Conservation (phyloP, 106 monocot species). For the Dendrobium officinale region DNA sequence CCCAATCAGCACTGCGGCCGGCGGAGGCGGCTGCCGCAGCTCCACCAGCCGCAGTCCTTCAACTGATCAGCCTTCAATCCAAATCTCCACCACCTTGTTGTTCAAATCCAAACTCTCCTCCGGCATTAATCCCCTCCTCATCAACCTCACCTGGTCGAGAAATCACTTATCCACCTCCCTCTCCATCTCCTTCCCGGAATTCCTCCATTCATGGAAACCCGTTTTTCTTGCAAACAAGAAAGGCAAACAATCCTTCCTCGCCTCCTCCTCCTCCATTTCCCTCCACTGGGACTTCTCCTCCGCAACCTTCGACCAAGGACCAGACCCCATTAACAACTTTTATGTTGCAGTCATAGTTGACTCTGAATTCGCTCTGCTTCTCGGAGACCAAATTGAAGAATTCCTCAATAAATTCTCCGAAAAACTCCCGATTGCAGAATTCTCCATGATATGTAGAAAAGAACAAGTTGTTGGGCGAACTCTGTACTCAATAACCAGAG, state of each 20-base stretch:
- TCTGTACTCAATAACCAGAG: slow-evolving; percentile 23
- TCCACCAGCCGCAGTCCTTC: background rate
- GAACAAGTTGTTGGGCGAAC: slow-evolving; percentile 28
- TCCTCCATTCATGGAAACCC: background rate
- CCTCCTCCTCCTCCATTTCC: slow-evolving; percentile 10
- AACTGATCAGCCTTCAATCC: background rate
- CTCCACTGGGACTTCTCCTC: slow-evolving; percentile 52
- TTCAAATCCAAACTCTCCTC: slow-evolving; percentile 39
- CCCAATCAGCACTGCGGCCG: slow-evolving; percentile 19
- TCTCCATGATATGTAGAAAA: slow-evolving; percentile 22
- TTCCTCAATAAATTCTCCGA: slow-evolving; percentile 6
- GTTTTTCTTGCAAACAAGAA: slow-evolving; percentile 18
- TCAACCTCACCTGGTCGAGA: slow-evolving; percentile 59
- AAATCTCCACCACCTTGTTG: slow-evolving; percentile 34
- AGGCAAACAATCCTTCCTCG: slow-evolving; percentile 22
- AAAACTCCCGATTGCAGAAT: slow-evolving; percentile 5
- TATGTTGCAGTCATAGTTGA: slow-evolving; percentile 31
- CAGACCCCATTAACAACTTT: slow-evolving; percentile 46
- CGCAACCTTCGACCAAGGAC: slow-evolving; percentile 28
- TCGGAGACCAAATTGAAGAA: slow-evolving; percentile 25
- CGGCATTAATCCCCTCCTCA: slow-evolving; percentile 29
- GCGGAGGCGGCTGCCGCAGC: slow-evolving; percentile 6
- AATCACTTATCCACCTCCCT: slow-evolving; percentile 30
- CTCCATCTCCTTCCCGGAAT: slow-evolving; percentile 26
- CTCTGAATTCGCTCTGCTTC: slow-evolving; percentile 26